phyloP scores from a whole-genome alignment of 805 yeast genomes.

The Komagataella populi region DNA sequence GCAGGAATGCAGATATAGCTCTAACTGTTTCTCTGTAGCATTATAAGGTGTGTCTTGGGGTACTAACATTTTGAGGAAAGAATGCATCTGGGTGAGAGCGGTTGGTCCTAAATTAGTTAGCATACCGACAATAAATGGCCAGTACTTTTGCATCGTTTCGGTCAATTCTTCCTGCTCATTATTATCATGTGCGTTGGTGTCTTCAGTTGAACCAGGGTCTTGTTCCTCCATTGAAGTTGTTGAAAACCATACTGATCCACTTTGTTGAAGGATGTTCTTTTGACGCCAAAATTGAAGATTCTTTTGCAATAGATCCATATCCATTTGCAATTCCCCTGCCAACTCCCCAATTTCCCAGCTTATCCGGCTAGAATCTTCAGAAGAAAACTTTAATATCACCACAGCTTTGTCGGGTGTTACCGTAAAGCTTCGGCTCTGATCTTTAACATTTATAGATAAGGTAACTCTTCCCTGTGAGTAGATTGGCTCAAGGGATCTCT shows the following conservation, averaged over 20 bases:
- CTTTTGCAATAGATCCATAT: slow-evolving; percentile 1
- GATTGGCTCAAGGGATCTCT: slow-evolving; percentile 43
- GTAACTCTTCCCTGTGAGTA: slow-evolving; percentile 51
- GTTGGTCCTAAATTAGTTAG: slow-evolving; percentile 39
- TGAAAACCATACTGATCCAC: neutral
- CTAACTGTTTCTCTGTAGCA: slow-evolving; percentile 25
- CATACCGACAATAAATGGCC: slow-evolving; percentile 44
- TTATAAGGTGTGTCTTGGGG: slow-evolving; percentile 32
- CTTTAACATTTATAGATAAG: slow-evolving; percentile 42
- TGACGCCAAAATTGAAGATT: neutral
- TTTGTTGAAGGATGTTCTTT: neutral
- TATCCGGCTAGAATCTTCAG: neutral
- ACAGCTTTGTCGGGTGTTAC: slow-evolving; percentile 66
- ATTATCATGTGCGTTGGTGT: neutral
- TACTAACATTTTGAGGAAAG: slow-evolving; percentile 38
- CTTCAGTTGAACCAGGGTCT: neutral
- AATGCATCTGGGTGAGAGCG: slow-evolving; percentile 34
- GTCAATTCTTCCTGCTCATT: neutral
- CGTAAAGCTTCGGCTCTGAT: slow-evolving; percentile 19
- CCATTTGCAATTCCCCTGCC: slow-evolving; percentile 1
- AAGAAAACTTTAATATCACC: slow-evolving; percentile 17
- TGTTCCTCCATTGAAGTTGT: neutral
- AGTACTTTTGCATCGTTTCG: slow-evolving; percentile 11
- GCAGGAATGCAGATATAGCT: slow-evolving; percentile 24
- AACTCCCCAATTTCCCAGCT: neutral